Conservation (phyloP, 768 basidiomycete genomes). For the Mycena filopes region DNA sequence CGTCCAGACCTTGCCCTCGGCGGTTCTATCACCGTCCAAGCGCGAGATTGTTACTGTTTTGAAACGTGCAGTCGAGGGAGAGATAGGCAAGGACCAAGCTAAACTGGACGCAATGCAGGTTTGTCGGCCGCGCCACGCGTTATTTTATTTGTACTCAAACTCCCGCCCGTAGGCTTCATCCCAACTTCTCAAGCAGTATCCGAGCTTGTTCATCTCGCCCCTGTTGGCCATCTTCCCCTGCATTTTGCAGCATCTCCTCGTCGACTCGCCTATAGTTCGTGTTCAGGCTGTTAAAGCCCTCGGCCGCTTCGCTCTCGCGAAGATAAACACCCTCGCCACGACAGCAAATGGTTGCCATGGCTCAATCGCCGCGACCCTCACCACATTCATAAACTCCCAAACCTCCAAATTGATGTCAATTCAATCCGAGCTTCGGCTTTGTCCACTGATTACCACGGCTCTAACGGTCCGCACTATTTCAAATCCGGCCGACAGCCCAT, state of each 20-base stretch:
- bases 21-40: slow-evolving; percentile 46
- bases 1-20: slow-evolving; percentile 57
- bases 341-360: slow-evolving; percentile 23
- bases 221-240: slow-evolving; percentile 60
- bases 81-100: slow-evolving; percentile 31
- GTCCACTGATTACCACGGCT: slow-evolving; percentile 40
- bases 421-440: slow-evolving; percentile 35
- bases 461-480: slow-evolving; percentile 37
- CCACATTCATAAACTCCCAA: slow-evolving; percentile 24
- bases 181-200: slow-evolving; percentile 51
- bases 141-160: slow-evolving; percentile 2
- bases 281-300: slow-evolving; percentile 67
- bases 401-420: slow-evolving; percentile 9
- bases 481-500: slow-evolving; percentile 41
- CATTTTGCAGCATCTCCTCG: slow-evolving; percentile 44
- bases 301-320: slow-evolving; percentile 62
- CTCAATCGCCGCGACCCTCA: slow-evolving; percentile 17
- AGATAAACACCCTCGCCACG: slow-evolving; percentile 34
- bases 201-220: slow-evolving; percentile 57
- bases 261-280: slow-evolving; percentile 47
- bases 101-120: slow-evolving; percentile 44
- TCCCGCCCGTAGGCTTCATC: slow-evolving; percentile 44
- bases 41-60: slow-evolving; percentile 48
- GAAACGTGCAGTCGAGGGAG: slow-evolving; percentile 45
- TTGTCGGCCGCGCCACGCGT: slow-evolving; percentile 14